These are phyloP conservation scores for Exophiala lecanii-corni DNA, from an alignment of 2,329 filamentous ascomycete species.

Conservation along the genomic window DNA sequence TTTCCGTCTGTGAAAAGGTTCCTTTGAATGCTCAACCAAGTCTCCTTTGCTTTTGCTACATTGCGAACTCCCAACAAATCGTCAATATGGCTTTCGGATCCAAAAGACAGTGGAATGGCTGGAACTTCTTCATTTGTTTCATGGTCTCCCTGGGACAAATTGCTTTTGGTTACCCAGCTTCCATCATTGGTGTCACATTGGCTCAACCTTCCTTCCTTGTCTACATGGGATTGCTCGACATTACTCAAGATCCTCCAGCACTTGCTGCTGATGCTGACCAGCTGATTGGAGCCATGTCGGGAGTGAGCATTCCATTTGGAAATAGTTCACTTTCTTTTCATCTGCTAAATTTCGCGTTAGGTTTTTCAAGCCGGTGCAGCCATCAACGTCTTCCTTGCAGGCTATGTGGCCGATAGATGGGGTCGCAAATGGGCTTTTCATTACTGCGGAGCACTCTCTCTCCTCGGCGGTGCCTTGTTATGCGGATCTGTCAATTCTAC, in stretches of 20 bases:
- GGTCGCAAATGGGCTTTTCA: slow-evolving; percentile 53
- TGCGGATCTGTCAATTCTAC: slow-evolving; percentile 8
- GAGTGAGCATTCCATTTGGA: not conserved
- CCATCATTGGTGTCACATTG: slow-evolving; percentile 15
- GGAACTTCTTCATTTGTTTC: slow-evolving; percentile 18
- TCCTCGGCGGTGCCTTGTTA: slow-evolving; percentile 14
- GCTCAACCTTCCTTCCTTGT: slow-evolving; percentile 42
- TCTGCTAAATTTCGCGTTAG: not conserved
- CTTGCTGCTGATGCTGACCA: not conserved
- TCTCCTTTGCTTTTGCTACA: not conserved
- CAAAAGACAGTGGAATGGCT: slow-evolving; percentile 8
- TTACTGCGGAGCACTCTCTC: slow-evolving; percentile 10
- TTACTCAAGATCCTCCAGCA: not conserved
- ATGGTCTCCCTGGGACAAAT: slow-evolving; percentile 16
- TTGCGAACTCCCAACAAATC: not conserved
- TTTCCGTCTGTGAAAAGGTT: no score
- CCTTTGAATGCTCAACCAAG: not conserved
- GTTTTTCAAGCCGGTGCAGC: slow-evolving; percentile 15
- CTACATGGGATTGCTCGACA: slow-evolving; percentile 20
- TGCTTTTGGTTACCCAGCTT: slow-evolving; percentile 16
- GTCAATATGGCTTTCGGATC: slow-evolving; percentile 3
- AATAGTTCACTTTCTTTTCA: not conserved
- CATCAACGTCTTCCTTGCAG: slow-evolving; percentile 16
- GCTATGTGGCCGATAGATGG: slow-evolving; percentile 37
- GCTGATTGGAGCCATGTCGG: slow-evolving; percentile 5